Evolutionary conservation across 148 eudicot species (phyloP), one percentile per base, ranked within the genome.

Genomic region (Chenopodium berlandieri): DNA sequence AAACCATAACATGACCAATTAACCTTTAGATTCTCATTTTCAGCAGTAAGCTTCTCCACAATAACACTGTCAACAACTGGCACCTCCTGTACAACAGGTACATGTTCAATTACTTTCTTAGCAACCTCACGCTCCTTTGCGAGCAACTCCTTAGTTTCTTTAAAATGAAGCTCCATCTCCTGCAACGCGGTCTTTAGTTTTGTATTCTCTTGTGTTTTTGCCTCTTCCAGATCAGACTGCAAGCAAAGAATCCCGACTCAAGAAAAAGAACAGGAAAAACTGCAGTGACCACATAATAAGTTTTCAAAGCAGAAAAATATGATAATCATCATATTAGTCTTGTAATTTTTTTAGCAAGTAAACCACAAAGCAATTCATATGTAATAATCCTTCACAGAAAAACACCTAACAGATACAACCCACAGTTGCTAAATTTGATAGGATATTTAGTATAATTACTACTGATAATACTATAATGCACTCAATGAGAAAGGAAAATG

Each of bases 191-290:
- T 79, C 85, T 94, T 93, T 20, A 94, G 85, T 88, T 94, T 96
- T 58, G 92, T 76, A 84, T 88, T 92, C 77, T 96, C 99, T 91
- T 91, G 94, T 77, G 90, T 85, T 83, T 92, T 94, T 77, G 97
- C 91, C 86, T 96, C 99, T 87, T 96, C 99, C 80, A 94, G 19
- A 82, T 96, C 99, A 84, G 94, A 90, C 99, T 96, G 87, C 83
- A 84, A 70, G 78, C 14, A 69, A 54, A 81, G 54, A 78, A n/a
- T 9, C 66, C 17, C 17, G 20, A 77, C 13, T 83, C 48, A 72
- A 46, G 58, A 47, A 73, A 63, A 70, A 23, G 44, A 58, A 80
- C 17, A 48, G 66, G 20, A 34, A 20, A 17, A 72, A n/a, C 31
- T 30, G 32, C 19, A 14, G 31, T 65, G n/a, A 9, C 7, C 14